Base-by-base conservation (phyloP, 2,329 filamentous ascomycete species). In the Orbilia quercus region DNA sequence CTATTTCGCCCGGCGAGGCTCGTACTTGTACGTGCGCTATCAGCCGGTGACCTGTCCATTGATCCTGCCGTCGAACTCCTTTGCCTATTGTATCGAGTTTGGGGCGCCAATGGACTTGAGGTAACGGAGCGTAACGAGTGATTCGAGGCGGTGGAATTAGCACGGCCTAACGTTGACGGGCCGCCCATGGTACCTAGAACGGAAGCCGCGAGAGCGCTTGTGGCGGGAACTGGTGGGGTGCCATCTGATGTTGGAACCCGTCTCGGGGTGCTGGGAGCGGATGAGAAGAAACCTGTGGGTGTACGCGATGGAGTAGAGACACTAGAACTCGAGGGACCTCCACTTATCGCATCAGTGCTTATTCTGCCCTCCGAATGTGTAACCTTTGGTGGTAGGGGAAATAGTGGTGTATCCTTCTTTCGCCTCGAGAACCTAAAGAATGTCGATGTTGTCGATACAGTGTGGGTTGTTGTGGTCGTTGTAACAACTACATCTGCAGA, bases 21-120 rank as follows among this genome's bases (percentile, higher is more conserved):
- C n/a, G 64, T 69, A 20, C 70, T 74, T 18, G 62, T 74, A 34
- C 72, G 72, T 18, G 72, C 67, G 31, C 69, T 73, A 20, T 73
- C 69, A 2, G 75, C 76, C 12, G 69, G 60, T 7, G 66, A 58
- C 31, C 74, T 75, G 16, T 89, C 88, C 45, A 94, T 81, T 0
- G 94, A 98, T 78, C 91, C 93, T 82, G 96, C 86, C 0, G 95
- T 98, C 3, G 93, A 96, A 16, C 95, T 96, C 76, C 95, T 45
- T 14, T 28, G 22, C 48, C 69, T 73, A 65, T 48, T 72, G 28
- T 66, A 73, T 22, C 69, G 60, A 50, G 69, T 34, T 34, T 65
- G 69, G 25, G 69, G 69, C 31, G 60, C 62, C 40, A 63, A 25
- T 28, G 67, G 59, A 53, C 62, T 59, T 64, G 63, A 55, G 58